Evolutionary conservation across 1,139 yeast genomes (phyloP).

Genomic region (Magnusiomyces magnusii): DNA sequence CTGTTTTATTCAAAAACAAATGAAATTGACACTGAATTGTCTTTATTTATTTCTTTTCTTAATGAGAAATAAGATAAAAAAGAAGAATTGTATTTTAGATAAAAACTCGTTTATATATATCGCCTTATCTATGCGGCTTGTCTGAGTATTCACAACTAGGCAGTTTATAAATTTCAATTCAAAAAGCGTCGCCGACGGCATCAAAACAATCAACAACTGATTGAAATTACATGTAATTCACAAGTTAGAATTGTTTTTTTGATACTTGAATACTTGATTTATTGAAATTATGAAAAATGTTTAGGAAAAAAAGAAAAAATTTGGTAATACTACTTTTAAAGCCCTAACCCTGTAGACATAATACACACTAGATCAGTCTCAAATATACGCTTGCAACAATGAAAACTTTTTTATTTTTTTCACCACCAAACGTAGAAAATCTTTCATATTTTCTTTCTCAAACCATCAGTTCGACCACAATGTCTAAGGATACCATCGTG

Average conservation of each 20-base stretch:
- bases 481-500: neutral
- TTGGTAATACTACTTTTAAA: neutral
- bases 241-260: too few species aligned
- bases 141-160: neutral
- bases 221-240: too few species aligned
- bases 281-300: too few species aligned
- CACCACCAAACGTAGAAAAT: neutral
- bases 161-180: neutral
- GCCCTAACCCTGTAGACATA: constrained; percentile 2
- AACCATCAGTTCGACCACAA: neutral
- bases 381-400: neutral
- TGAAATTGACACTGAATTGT: too few species aligned
- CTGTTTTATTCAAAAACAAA: too few species aligned
- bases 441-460: neutral
- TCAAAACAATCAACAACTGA: neutral
- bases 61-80: too few species aligned
- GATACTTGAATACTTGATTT: too few species aligned
- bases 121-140: too few species aligned
- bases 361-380: neutral
- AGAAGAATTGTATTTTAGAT: too few species aligned
- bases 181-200: neutral
- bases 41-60: neutral
- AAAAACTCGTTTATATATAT: neutral
- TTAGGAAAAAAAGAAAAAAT: too few species aligned
- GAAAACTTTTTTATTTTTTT: neutral